phyloP scores from a whole-genome alignment of 331 rosid species.

The Rosa hybrid region DNA sequence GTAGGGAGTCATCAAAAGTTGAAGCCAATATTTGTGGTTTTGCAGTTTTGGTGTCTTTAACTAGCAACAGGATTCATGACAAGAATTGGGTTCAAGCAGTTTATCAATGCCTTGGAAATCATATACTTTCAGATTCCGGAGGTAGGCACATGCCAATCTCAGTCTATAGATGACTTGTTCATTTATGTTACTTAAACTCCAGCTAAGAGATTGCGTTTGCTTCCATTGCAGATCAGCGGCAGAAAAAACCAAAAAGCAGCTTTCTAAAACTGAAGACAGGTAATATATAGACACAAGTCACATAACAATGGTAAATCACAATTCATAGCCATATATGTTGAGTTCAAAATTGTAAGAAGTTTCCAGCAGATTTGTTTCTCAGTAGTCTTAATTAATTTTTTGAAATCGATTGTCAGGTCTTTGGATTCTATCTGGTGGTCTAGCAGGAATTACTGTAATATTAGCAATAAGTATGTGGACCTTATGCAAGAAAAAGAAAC shows the following conservation, averaged over 20 bases:
- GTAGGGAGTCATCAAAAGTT: conserved; percentile 4
- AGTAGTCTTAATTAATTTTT: background rate
- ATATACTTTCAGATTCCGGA: conserved; percentile 25
- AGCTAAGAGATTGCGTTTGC: background rate
- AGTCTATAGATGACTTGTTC: background rate
- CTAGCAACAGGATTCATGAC: conserved; percentile 38
- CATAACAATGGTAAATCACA: background rate
- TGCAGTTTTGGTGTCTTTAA: conserved; percentile 47
- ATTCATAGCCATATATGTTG: background rate
- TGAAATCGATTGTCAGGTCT: conserved; percentile 28
- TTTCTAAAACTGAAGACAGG: conserved; percentile 35
- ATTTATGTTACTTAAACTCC: background rate
- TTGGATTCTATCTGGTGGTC: conserved; percentile 41
- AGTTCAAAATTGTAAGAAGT: background rate
- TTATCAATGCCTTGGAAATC: conserved; percentile 48
- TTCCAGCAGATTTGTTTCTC: background rate
- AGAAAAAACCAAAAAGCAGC: background rate
- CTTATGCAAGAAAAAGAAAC: conserved; percentile 28
- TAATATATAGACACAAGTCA: conserved; percentile 3
- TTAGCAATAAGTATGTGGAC: conserved; percentile 32
- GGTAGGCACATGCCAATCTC: conserved; percentile 30
- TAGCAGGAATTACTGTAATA: conserved; percentile 29
- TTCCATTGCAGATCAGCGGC: conserved; percentile 24
- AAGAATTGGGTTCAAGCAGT: conserved; percentile 34
- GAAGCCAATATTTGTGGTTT: conserved; percentile 51